Evolutionary conservation across 306 rosid species (phyloP).

Genomic region (Crotalaria pallida): DNA sequence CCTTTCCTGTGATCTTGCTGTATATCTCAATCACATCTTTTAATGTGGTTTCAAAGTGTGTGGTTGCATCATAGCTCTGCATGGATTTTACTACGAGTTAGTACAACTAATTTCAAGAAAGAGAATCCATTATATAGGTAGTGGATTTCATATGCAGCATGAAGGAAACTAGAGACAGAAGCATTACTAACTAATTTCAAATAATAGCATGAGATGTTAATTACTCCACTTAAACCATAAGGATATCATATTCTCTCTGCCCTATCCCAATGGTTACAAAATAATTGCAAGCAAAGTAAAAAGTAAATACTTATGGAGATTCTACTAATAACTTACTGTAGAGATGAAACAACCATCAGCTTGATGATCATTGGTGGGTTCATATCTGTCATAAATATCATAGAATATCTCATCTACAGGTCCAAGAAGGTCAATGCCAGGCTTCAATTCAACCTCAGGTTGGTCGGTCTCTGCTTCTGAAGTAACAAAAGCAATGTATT

Average conservation of each 20-base stretch:
- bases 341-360: slow-evolving; percentile 69
- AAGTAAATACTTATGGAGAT: neutral
- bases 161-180: neutral
- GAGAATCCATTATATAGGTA: neutral
- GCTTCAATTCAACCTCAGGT: slow-evolving; percentile 65
- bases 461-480: slow-evolving; percentile 71
- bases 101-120: slow-evolving; percentile 1
- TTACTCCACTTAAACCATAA: neutral
- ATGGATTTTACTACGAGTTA: slow-evolving; percentile 16
- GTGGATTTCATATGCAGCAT: neutral
- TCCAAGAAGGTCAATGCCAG: slow-evolving; percentile 71
- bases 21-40: slow-evolving; percentile 60
- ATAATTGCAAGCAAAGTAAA: neutral
- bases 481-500: slow-evolving; percentile 67
- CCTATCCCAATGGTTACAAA: slow-evolving; percentile 7
- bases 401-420: too few species aligned
- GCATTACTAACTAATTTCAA: neutral
- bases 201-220: neutral
- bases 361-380: slow-evolving; percentile 47
- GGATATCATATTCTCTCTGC: neutral
- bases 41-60: slow-evolving; percentile 83
- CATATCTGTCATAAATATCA: too few species aligned
- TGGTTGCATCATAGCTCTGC: slow-evolving; percentile 80
- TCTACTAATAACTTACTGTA: slow-evolving; percentile 46
- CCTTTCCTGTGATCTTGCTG: slow-evolving; percentile 80